phyloP scores from a whole-genome alignment of 1,284 basidiomycete genomes.

The Mycocalia duriaeana region DNA sequence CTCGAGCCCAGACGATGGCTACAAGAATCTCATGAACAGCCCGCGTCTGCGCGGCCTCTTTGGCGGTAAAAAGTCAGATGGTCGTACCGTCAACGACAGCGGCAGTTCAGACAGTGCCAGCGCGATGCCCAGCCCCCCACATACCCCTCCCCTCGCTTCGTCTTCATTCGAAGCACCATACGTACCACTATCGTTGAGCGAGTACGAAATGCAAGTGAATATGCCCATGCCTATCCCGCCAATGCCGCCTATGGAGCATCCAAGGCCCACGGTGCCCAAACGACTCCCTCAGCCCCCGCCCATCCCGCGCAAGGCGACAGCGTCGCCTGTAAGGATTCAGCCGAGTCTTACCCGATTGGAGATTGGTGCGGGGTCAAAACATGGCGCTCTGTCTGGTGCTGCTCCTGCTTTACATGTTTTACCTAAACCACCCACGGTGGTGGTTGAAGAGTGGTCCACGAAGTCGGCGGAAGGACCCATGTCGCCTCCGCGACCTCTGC shows the following conservation, averaged over 20 bases:
- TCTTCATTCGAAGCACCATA: neutral
- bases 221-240: neutral
- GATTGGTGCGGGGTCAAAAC: constrained; percentile 13
- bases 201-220: neutral
- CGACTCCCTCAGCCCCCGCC: constrained; percentile 12
- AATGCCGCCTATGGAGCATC: neutral
- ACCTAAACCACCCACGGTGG: constrained; percentile 14
- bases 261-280: neutral
- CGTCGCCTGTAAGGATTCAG: constrained; percentile 18
- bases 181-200: neutral
- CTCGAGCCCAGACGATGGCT: constrained; percentile 1
- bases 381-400: constrained; percentile 8
- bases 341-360: constrained; percentile 22
- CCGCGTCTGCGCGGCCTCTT: constrained; percentile 17
- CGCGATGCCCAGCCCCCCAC: neutral
- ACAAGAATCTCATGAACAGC: constrained; percentile 10
- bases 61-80: constrained; percentile 3
- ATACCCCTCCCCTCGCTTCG: neutral
- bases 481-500: neutral
- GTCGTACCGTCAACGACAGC: neutral
- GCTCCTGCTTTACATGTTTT: constrained; percentile 11
- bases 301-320: constrained; percentile 14
- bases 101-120: neutral
- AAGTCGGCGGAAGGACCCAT: constrained; percentile 3
- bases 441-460: constrained; percentile 15